Evolutionary conservation across 2,329 filamentous ascomycete species (phyloP).

Genomic region (Penicillium sumatraense): DNA sequence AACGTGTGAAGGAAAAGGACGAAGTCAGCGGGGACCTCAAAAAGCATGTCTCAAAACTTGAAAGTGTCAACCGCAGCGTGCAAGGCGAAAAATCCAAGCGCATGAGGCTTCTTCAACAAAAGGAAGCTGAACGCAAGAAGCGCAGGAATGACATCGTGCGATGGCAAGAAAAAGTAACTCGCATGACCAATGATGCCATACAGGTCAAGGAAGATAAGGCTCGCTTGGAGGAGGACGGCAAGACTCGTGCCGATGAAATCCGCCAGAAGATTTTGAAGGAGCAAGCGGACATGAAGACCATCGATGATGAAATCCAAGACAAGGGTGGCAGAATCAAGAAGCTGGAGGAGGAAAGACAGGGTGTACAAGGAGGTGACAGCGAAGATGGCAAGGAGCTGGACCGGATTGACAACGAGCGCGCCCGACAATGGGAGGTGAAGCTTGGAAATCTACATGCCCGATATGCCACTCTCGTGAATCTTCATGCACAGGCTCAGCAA

Average conservation of each 20-base stretch:
- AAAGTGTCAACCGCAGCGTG: slow-evolving; percentile 78
- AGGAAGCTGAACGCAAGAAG: slow-evolving; percentile 64
- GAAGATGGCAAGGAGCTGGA: slow-evolving; percentile 57
- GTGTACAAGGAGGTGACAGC: slow-evolving; percentile 51
- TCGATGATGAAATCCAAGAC: slow-evolving; percentile 67
- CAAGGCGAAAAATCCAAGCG: slow-evolving; percentile 79
- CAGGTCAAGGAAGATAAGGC: slow-evolving; percentile 49
- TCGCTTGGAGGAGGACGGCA: slow-evolving; percentile 45
- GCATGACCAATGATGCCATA: slow-evolving; percentile 56
- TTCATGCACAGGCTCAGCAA: slow-evolving; percentile 48
- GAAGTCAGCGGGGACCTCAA: slow-evolving; percentile 84
- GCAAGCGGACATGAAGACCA: slow-evolving; percentile 55
- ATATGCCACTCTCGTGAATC: slow-evolving; percentile 47
- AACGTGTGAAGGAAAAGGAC: slow-evolving; percentile 84
- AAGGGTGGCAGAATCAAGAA: slow-evolving; percentile 65
- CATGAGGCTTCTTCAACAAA: slow-evolving; percentile 67
- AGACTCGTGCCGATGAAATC: slow-evolving; percentile 46
- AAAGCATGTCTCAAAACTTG: slow-evolving; percentile 77
- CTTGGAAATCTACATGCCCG: slow-evolving; percentile 47
- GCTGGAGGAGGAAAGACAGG: slow-evolving; percentile 63
- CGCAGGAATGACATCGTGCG: slow-evolving; percentile 62
- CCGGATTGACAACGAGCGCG: slow-evolving; percentile 54
- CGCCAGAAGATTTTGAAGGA: slow-evolving; percentile 51
- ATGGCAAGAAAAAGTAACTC: slow-evolving; percentile 60
- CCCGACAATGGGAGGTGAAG: slow-evolving; percentile 52